Evolutionary conservation across 2,329 filamentous ascomycete genomes (phyloP).

Genomic region (Epichloe baconii): DNA sequence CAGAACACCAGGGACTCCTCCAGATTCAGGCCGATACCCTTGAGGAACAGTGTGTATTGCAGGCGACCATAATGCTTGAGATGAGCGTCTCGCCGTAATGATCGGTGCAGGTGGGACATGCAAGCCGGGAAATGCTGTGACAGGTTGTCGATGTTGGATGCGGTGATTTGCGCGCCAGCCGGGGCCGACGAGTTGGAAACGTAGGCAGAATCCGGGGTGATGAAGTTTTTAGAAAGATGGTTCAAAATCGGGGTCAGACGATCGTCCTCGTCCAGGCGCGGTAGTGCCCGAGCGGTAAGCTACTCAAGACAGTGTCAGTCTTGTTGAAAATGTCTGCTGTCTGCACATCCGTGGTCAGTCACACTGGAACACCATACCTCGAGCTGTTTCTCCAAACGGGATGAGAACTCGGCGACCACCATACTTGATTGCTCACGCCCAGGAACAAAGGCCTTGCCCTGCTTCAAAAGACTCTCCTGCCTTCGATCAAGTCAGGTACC

Average conservation of each 20-base stretch:
- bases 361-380: constrained; percentile 42
- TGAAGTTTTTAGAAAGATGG: constrained; percentile 90
- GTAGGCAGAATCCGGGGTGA: constrained; percentile 78
- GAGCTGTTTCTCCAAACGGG: constrained; percentile 65
- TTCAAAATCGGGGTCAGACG: constrained; percentile 57
- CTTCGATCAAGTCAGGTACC: constrained; percentile 81
- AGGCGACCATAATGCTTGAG: constrained; percentile 87
- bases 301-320: constrained; percentile 18
- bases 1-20: constrained; percentile 89
- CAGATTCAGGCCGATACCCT: constrained; percentile 84
- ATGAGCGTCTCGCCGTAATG: constrained; percentile 75
- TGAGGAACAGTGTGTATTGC: constrained; percentile 93
- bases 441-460: constrained; percentile 84
- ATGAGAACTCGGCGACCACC: constrained; percentile 76
- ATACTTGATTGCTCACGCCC: constrained; percentile 76
- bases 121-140: constrained; percentile 79
- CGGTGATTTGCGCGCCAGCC: constrained; percentile 60
- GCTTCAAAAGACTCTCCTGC: constrained; percentile 63
- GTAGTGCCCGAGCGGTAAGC: constrained; percentile 81
- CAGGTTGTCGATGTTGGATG: constrained; percentile 66
- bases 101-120: constrained; percentile 84
- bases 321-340: not conserved
- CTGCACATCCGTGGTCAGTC: too few species aligned
- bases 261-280: constrained; percentile 91
- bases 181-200: constrained; percentile 47